These are phyloP conservation scores for Perilla frutescens DNA, from an alignment of 257 asterid species.

Conservation along the genomic window DNA sequence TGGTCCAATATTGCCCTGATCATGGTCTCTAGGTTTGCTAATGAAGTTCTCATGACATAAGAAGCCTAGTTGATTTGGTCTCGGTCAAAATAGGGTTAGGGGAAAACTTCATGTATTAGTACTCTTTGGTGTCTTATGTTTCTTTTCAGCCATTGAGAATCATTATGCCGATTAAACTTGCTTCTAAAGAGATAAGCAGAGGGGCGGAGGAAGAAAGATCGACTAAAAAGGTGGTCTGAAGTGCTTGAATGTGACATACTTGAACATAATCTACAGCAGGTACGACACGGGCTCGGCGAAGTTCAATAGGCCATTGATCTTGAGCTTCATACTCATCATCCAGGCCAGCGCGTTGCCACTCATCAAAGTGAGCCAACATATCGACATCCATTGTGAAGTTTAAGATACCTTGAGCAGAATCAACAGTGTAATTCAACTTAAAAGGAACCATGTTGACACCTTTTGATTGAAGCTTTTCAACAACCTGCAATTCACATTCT, in stretches of 20 bases:
- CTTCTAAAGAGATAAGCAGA: not conserved
- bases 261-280: constrained; percentile 93
- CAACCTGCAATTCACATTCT: constrained; percentile 54
- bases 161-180: not conserved
- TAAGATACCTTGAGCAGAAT: constrained; percentile 89
- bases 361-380: constrained; percentile 90
- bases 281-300: constrained; percentile 86
- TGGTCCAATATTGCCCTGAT: too few relatives aligned
- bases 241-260: constrained; percentile 42
- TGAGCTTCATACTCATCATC: constrained; percentile 94
- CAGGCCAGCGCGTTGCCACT: constrained; percentile 81
- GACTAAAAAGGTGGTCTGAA: not conserved
- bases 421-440: constrained; percentile 76
- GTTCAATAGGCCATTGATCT: constrained; percentile 97
- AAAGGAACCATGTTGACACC: constrained; percentile 88
- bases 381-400: constrained; percentile 96
- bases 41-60: not conserved
- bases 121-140: not conserved
- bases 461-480: constrained; percentile 63
- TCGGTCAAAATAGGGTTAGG: too few relatives aligned
- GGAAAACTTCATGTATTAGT: too few relatives aligned
- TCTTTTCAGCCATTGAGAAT: not conserved
- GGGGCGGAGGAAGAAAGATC: not conserved
- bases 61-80: not conserved
- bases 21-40: too few relatives aligned